A percentile compares a stretch with the other conserved stretches of the same genome.
Evolutionary conservation across 208 protist species (phyloP).

Genomic region (Leishmania aethiopica): DNA sequence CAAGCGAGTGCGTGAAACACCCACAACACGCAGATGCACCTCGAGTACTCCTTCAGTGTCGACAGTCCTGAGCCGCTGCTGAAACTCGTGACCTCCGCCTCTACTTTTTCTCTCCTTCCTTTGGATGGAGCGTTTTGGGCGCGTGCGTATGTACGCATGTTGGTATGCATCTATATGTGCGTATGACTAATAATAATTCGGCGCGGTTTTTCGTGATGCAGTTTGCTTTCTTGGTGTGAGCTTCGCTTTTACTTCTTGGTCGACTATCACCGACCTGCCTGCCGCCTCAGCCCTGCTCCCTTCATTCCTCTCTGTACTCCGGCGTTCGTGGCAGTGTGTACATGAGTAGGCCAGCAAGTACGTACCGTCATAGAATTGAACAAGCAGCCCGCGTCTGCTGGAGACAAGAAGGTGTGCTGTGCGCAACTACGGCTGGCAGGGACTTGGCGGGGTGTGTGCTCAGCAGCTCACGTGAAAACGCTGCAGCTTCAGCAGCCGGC

Average conservation of each 20-base stretch:
- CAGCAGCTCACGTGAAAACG: not conserved
- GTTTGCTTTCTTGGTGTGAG: not conserved
- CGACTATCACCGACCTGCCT: not conserved
- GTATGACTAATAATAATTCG: not conserved
- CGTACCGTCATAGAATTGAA: not conserved
- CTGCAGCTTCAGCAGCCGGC: not conserved
- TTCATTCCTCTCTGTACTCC: not conserved
- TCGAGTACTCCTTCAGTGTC: not conserved
- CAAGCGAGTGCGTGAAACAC: not conserved
- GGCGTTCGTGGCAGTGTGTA: not conserved
- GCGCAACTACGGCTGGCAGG: not conserved
- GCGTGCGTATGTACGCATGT: not conserved
- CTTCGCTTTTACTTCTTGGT: not conserved
- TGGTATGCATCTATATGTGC: not conserved
- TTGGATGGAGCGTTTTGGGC: not conserved
- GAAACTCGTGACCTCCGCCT: not conserved
- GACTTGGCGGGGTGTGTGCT: not conserved
- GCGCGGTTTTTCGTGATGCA: not conserved
- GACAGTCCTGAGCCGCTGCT: not conserved
- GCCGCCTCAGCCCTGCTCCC: not conserved
- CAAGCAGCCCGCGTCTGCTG: not conserved
- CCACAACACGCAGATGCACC: not conserved
- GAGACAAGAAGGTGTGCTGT: not conserved
- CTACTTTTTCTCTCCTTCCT: not conserved
- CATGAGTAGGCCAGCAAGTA: not conserved